Conservation (phyloP, 345 rosid genomes). For the Raphanus raphanistrum region DNA sequence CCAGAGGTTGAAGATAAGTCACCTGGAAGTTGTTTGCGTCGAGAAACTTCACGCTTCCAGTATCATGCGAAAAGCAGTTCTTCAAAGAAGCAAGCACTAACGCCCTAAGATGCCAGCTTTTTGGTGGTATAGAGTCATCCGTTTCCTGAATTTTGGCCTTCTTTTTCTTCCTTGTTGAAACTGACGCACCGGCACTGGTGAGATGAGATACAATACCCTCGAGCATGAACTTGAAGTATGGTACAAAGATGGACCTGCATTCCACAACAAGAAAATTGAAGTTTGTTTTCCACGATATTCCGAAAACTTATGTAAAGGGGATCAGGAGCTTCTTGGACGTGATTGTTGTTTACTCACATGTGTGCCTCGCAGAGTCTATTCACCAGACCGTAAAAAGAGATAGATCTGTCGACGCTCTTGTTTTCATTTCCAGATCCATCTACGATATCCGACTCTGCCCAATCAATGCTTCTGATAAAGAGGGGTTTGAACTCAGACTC, state of each 20-base stretch:
- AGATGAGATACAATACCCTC: constrained; percentile 68
- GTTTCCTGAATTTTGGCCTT: constrained; percentile 67
- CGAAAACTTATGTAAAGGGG: background rate
- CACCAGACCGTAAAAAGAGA: constrained; percentile 75
- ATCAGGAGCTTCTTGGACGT: background rate
- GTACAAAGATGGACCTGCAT: constrained; percentile 88
- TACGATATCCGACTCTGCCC: constrained; percentile 72
- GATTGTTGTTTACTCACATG: constrained; percentile 49
- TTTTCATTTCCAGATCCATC: constrained; percentile 43
- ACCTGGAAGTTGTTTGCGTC: constrained; percentile 87
- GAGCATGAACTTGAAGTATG: constrained; percentile 78
- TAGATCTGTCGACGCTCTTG: constrained; percentile 59
- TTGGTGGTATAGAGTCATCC: constrained; percentile 37
- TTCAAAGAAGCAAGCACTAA: constrained; percentile 73
- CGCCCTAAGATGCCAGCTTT: constrained; percentile 81
- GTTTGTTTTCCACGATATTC: constrained; percentile 7
- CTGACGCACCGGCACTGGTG: constrained; percentile 45
- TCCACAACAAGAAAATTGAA: constrained; percentile 8
- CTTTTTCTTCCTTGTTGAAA: constrained; percentile 65
- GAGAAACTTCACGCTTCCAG: constrained; percentile 70
- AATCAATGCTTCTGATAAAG: constrained; percentile 70
- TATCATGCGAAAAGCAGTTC: constrained; percentile 81
- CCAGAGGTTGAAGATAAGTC: constrained; percentile 10
- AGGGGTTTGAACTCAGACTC: constrained; percentile 95
- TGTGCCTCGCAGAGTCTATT: constrained; percentile 80